phyloP scores from a whole-genome alignment of 495 filamentous ascomycete species.

The Amniculicola lignicola region DNA sequence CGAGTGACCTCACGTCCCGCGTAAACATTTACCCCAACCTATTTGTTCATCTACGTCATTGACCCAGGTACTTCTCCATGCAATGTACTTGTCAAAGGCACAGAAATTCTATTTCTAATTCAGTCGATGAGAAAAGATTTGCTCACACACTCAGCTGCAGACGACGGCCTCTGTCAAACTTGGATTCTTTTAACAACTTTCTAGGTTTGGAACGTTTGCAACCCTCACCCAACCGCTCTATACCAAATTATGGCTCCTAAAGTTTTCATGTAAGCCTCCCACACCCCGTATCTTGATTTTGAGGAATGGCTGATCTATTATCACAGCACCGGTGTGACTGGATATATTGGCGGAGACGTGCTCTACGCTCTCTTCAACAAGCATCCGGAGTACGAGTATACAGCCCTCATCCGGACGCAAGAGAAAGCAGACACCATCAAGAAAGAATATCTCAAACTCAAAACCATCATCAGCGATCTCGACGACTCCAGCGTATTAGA shows the following conservation, averaged over 20 bases:
- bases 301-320: not conserved
- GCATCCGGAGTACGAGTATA: constrained; percentile 66
- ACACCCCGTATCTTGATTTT: not conserved
- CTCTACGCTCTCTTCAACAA: constrained; percentile 56
- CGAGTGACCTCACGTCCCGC: no score
- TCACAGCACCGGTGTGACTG: constrained; percentile 58
- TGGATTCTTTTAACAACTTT: no score
- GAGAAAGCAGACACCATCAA: constrained; percentile 61
- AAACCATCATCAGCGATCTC: constrained; percentile 55
- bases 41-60: no score
- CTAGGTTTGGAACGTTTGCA: no score
- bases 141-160: no score
- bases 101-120: no score
- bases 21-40: no score
- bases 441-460: constrained; percentile 55
- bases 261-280: constrained; percentile 18
- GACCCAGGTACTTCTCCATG: no score
- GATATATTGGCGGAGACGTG: constrained; percentile 77
- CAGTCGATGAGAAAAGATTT: no score
- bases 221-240: no score
- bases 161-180: no score
- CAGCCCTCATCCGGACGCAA: constrained; percentile 62
- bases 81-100: no score
- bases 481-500: constrained; percentile 54
- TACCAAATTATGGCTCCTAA: constrained; percentile 22